Base-by-base conservation (phyloP, 2,329 filamentous ascomycete genomes). In the Magnaporthales sp. region DNA sequence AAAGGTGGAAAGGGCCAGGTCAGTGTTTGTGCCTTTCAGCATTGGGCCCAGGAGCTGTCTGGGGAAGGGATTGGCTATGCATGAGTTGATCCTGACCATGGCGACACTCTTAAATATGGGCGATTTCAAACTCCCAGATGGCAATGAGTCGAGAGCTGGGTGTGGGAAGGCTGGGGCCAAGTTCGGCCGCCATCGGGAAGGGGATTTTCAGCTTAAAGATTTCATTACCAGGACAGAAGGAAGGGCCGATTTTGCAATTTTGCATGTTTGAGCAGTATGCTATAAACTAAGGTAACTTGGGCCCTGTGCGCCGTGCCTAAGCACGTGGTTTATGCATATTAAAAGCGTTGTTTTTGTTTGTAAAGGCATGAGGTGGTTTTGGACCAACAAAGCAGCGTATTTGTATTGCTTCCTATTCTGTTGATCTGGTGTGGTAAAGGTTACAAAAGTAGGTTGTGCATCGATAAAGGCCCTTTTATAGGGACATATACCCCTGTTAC, bases 1-100 rank as follows among this genome's bases (percentile, higher is more conserved):
- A 1, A 83, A 86, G 64, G 78, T 86, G 1, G 78, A 80, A 2
- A 72, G 79, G 5, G 89, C 90, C 1, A 84, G 89, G 64, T 83
- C 81, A 31, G 91, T 91, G 0, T 94, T 91, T 77, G 92, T 88
- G 69, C 89, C 91, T 1, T 92, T 92, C 71, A 88, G 84, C 62
- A 80, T 91, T 68, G 90, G 90, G 0, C 86, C 89, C 0, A 79
- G 89, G 13, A 88, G 88, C 2, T 92, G 90, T 73, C 90, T 92
- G 66, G 90, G 89, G 0, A 91, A 91, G 80, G 83, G 84, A 0
- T 76, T 91, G 56, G 88, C 88, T 1, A 89, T 91, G 71, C 81
- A 84, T 58, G 89, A 91, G 78, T 84, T 91, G 82, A 84, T 80
- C 64, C 83, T 85, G 4, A 84, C 87, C 2, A 74, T 91, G 66